Base-by-base conservation (phyloP, 208 protist species). In the Trypanosoma avium region DNA sequence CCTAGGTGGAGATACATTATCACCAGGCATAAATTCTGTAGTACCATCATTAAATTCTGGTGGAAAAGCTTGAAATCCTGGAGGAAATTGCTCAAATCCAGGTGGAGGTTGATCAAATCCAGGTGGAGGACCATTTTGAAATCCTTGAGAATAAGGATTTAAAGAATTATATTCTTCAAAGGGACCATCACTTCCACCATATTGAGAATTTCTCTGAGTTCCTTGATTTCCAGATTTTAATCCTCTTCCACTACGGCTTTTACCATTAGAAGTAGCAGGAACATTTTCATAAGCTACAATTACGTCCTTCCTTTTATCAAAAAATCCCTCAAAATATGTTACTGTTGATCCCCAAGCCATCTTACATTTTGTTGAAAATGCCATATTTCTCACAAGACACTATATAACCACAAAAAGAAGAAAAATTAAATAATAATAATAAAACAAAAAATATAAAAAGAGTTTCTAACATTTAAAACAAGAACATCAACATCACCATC, bases 271-370 rank as follows among this genome's bases (percentile, higher is more conserved):
- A n/a, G 3, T 19, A 15, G 46, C 4, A 50, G 21, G 15, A 46
- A 27, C n/a, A 30, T 22, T 76, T 36, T 90, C 84, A 50, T 85
- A 75, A 8, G 76, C 73, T 9, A 88, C 73, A 24, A 88, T 63
- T 22, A 74, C 56, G 49, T 88, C 57, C 73, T 91, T 87, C 29
- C 71, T 57, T 46, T 82, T 86, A 63, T 76, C 75, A 52, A 88
- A 86, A 32, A 81, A 35, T 9, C 67, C 53, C 59, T 91, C 84
- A 10, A 75, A 82, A 22, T 77, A 77, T 29, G 75, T 78, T 42
- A 70, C 73, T 21, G 83, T 71, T 43, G 70, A 81, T 6, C 81
- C 81, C 79, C 79, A 88, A 65, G 69, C 78, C 81, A 91, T 91
- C 19, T 70, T 77, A 26, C 70, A 67, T 59, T 83, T 91, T 2